Percentiles rank a stretch among this genome's conserved stretches.
These are phyloP conservation scores for Leccinum uliginosum DNA, from an alignment of 768 basidiomycete genomes.

Conservation along the genomic window DNA sequence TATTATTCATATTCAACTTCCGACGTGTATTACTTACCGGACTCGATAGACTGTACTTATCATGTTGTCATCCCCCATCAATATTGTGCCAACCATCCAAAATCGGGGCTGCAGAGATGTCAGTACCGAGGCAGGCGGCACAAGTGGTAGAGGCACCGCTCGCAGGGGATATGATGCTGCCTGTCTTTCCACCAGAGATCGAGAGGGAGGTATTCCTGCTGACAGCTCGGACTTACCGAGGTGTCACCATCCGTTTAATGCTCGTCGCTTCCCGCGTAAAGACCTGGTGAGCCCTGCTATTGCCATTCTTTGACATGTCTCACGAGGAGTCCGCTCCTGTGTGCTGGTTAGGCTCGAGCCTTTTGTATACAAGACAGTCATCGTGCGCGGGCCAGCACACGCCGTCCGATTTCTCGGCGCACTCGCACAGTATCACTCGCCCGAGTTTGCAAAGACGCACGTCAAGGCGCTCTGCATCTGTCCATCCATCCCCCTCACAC, in stretches of 20 bases:
- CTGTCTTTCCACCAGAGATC: conserved; percentile 17
- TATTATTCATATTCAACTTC: too few species aligned
- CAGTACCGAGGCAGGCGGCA: too few species aligned
- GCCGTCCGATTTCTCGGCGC: conserved; percentile 10
- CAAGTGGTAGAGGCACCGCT: too few species aligned
- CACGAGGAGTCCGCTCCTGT: too few species aligned
- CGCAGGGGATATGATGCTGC: background rate
- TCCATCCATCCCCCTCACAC: conserved; percentile 6
- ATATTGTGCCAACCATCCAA: too few species aligned
- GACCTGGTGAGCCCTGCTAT: conserved; percentile 14
- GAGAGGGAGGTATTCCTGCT: conserved; percentile 17
- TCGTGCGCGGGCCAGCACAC: conserved; percentile 5
- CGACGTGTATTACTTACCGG: too few species aligned
- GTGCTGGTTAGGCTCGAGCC: conserved; percentile 23
- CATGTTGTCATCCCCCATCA: too few species aligned
- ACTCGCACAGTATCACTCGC: conserved; percentile 1
- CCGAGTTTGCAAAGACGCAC: conserved; percentile 5
- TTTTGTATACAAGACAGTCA: conserved; percentile 16
- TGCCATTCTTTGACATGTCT: too few species aligned
- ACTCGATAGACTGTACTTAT: too few species aligned
- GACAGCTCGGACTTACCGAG: conserved; percentile 7
- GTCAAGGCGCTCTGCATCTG: conserved; percentile 16
- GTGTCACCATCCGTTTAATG: conserved; percentile 11
- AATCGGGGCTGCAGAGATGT: background rate
- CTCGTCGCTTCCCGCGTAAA: conserved; percentile 16